A percentile compares a stretch with the other conserved stretches of the same genome.
Conservation (phyloP, 345 rosid species). For the Camelina neglecta region DNA sequence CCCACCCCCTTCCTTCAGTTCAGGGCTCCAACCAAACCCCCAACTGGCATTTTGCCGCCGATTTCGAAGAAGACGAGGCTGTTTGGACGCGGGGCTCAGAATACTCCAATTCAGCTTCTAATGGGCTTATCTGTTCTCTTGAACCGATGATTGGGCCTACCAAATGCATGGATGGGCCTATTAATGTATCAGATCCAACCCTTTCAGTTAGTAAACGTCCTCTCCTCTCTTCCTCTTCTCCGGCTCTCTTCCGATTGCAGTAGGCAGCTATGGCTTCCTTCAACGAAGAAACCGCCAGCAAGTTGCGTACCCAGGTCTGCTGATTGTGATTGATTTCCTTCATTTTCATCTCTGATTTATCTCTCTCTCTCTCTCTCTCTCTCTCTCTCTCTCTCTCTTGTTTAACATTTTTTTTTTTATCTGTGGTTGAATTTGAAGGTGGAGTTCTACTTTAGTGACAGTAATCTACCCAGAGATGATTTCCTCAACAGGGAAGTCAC, state of each 20-base stretch:
- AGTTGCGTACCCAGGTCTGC: slow-evolving; percentile 31
- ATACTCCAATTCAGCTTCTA: background rate
- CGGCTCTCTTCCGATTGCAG: background rate
- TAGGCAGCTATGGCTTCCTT: slow-evolving; percentile 28
- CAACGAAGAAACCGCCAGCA: slow-evolving; percentile 34
- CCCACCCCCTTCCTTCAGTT: too few relatives aligned
- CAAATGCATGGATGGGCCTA: background rate
- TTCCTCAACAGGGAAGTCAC: slow-evolving; percentile 40
- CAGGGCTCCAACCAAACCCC: too few relatives aligned
- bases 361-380: too few relatives aligned
- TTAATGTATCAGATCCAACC: background rate
- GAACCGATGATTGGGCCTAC: background rate
- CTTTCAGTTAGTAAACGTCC: background rate
- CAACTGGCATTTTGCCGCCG: slow-evolving; percentile 31
- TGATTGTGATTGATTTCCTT: background rate
- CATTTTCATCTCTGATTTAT: slow-evolving; percentile 6
- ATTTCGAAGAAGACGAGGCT: slow-evolving; percentile 17
- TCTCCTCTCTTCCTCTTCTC: background rate
- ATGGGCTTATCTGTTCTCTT: too few relatives aligned
- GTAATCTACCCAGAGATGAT: slow-evolving; percentile 46
- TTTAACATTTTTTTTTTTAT: background rate
- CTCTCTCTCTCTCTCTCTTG: too few relatives aligned
- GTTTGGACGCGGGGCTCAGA: slow-evolving; percentile 21
- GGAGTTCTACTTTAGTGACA: slow-evolving; percentile 54
- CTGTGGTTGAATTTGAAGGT: slow-evolving; percentile 22